Evolutionary conservation across 257 asterid species (phyloP), one percentile per base, ranked within the genome.

Genomic region (Leonotis leonurus): DNA sequence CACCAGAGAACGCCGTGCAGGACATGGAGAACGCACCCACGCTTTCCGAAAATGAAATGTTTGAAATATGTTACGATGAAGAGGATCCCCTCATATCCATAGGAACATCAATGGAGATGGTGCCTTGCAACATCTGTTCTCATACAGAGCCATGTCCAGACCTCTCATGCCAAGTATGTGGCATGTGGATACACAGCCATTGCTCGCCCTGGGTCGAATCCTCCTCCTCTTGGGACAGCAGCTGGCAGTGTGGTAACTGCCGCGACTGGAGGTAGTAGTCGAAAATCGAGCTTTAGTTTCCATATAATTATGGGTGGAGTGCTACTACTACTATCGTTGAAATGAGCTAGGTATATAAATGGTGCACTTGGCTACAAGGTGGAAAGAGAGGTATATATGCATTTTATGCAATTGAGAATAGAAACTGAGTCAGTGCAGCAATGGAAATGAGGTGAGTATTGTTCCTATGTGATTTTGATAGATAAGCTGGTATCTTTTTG

Each of bases 171-270:
- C 81, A 75, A 70, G 61, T 16, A 8, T 90, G 97, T 70, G 95
- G 92, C 6, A 24, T 85, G 37, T 74, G 78, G 75, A 73, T 87
- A 16, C 97, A 90, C 69, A 78, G 81, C 70, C 83, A 81, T 67
- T 90, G 97, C 62, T 90, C 96, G 2, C 97, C 93, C 2, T 90
- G 96, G 97, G 72, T 56, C 17, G 96, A 87, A 51, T 67, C 66
- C 64, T 67, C 66, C 68, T 35, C 76, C 8, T 45, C 77, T 17
- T 40, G 50, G 52, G 84, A 66, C 40, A 62, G 48, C 8, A 75
- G 73, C 41, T 90, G 97, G 97, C 80, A 62, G 67, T 90, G 97
- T 75, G 96, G 96, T 68, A 68, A 54, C 40, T 90, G 97, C 43
- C 81, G 96, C 1, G 78, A 70, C 17, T 78, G 84, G 83, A 71